phyloP scores from a whole-genome alignment of 805 yeast genomes.

The Suhomyces sp. region DNA sequence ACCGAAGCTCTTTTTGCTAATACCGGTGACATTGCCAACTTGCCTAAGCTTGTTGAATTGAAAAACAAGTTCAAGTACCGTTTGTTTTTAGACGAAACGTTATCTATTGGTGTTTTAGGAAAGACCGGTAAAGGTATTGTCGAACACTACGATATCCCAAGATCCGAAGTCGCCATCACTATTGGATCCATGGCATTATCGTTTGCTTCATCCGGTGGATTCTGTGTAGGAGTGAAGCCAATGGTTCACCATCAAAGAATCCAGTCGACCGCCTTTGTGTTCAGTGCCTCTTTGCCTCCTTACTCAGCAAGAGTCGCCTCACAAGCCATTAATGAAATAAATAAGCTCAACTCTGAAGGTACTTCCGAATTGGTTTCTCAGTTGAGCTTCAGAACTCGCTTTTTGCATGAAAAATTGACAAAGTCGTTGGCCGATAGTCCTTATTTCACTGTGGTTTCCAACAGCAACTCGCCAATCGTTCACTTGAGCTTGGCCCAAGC shows the following conservation, averaged over 20 bases:
- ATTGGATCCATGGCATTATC: constrained; percentile 82
- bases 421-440: constrained; percentile 32
- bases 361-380: constrained; percentile 27
- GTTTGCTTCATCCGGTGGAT: constrained; percentile 87
- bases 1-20: constrained; percentile 88
- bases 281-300: constrained; percentile 93
- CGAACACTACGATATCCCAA: constrained; percentile 67
- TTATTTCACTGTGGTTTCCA: constrained; percentile 54
- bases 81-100: constrained; percentile 81
- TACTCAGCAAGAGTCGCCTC: constrained; percentile 72
- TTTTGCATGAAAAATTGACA: constrained; percentile 40
- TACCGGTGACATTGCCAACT: constrained; percentile 74
- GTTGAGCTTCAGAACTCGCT: constrained; percentile 7
- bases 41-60: constrained; percentile 65
- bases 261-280: constrained; percentile 85
- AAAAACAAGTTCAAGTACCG: constrained; percentile 83
- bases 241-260: constrained; percentile 93
- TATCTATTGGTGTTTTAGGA: constrained; percentile 86
- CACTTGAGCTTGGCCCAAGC: constrained; percentile 58
- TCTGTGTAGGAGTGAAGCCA: constrained; percentile 79
- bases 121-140: constrained; percentile 79
- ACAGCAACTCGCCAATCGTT: constrained; percentile 60
- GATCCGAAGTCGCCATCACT: constrained; percentile 77
- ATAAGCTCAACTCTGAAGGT: constrained; percentile 32
- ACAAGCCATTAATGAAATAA: constrained; percentile 48